These are phyloP conservation scores for Parastagonospora nodorum DNA, from an alignment of 2,329 filamentous ascomycete species.

Conservation along the genomic window DNA sequence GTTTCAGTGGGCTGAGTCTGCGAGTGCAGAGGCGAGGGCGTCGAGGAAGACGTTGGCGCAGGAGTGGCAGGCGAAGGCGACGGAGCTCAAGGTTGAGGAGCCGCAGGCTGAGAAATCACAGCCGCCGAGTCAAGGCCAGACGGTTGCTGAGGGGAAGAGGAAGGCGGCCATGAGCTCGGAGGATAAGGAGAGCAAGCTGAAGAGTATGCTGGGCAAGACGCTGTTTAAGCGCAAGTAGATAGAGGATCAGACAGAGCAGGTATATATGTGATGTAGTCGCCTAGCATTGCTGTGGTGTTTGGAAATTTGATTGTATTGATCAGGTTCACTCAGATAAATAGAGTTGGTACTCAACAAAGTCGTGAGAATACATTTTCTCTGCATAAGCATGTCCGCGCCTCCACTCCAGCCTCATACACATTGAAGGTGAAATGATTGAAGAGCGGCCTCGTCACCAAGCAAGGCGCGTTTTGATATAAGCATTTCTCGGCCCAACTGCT, in stretches of 20 bases:
- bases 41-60: slow-evolving; percentile 63
- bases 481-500: slow-evolving; percentile 99
- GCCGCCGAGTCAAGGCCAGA: slow-evolving; percentile 12
- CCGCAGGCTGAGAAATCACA: slow-evolving; percentile 24
- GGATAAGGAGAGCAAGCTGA: slow-evolving; percentile 49
- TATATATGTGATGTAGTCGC: neutral
- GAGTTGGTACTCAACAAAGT: neutral
- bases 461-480: slow-evolving; percentile 57
- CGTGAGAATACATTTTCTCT: neutral
- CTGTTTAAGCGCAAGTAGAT: slow-evolving; percentile 34
- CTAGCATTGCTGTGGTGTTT: neutral
- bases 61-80: slow-evolving; percentile 64
- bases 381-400: slow-evolving; percentile 29
- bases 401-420: slow-evolving; percentile 27
- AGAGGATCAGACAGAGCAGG: neutral
- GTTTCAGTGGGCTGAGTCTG: slow-evolving; percentile 72
- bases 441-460: slow-evolving; percentile 41
- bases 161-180: slow-evolving; percentile 35
- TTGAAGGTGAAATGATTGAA: slow-evolving; percentile 17
- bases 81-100: slow-evolving; percentile 69
- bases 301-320: too few species aligned
- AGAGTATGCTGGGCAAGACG: slow-evolving; percentile 44
- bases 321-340: neutral
- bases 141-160: slow-evolving; percentile 37
- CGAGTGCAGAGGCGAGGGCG: slow-evolving; percentile 60